A percentile compares a stretch with the other conserved stretches of the same genome.
Conservation (phyloP, 2,329 filamentous ascomycete species). For the Pseudodiploospora longispora region DNA sequence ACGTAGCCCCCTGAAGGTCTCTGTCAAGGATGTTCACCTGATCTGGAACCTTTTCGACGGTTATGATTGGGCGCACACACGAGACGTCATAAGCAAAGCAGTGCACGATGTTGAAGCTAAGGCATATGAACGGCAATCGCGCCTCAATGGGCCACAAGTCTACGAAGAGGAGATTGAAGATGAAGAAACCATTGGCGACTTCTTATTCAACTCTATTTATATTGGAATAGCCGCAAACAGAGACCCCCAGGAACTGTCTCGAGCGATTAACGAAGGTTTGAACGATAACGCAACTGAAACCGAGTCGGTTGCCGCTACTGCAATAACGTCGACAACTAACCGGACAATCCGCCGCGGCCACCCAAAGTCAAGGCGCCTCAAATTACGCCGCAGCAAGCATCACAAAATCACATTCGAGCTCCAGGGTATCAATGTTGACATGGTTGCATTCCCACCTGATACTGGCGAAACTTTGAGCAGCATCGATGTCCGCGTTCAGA, state of each 20-base stretch:
- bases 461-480: slow-evolving; percentile 80
- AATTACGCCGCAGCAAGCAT: slow-evolving; percentile 73
- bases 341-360: slow-evolving; percentile 36
- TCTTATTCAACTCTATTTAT: slow-evolving; percentile 97
- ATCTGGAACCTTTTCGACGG: slow-evolving; percentile 99
- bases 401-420: slow-evolving; percentile 97
- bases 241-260: slow-evolving; percentile 73
- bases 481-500: slow-evolving; percentile 71
- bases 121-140: slow-evolving; percentile 64
- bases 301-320: slow-evolving; percentile 76
- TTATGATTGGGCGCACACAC: slow-evolving; percentile 88
- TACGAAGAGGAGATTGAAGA: slow-evolving; percentile 68
- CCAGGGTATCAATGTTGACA: slow-evolving; percentile 71
- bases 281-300: slow-evolving; percentile 84
- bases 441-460: slow-evolving; percentile 70
- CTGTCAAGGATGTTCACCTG: slow-evolving; percentile 77
- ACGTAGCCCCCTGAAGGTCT: slow-evolving; percentile 65
- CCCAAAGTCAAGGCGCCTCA: slow-evolving; percentile 52
- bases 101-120: slow-evolving; percentile 81
- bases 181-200: slow-evolving; percentile 84
- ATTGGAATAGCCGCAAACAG: slow-evolving; percentile 84
- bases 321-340: slow-evolving; percentile 51
- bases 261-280: slow-evolving; percentile 79
- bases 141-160: slow-evolving; percentile 46
- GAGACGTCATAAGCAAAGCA: slow-evolving; percentile 77